Evolutionary conservation across 257 asterid species (phyloP).

Genomic region (Nicotiana sylvestris): DNA sequence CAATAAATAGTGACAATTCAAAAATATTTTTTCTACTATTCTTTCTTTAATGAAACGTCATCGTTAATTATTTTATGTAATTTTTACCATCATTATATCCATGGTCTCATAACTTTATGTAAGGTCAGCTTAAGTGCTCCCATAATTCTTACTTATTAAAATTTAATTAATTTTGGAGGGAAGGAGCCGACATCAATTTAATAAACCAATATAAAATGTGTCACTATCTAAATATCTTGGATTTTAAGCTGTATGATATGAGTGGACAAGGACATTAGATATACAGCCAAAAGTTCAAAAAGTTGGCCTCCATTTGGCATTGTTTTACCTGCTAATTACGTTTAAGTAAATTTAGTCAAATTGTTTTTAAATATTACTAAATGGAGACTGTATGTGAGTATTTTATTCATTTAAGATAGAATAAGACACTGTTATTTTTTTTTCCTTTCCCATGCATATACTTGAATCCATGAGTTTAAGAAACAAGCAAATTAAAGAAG

Average conservation of each 20-base stretch:
- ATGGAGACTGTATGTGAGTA: background rate
- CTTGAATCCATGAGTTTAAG: no score
- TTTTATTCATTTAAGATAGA: background rate
- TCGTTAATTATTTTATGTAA: no score
- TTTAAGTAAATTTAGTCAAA: background rate
- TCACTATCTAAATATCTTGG: background rate
- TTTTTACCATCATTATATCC: background rate
- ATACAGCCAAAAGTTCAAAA: background rate
- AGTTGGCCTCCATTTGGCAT: background rate
- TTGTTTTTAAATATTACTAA: no score
- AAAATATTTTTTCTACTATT: background rate
- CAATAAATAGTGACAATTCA: background rate
- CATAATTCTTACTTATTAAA: no score
- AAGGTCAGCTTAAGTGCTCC: background rate
- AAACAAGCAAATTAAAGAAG: no score
- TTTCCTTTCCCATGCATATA: no score
- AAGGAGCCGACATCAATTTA: background rate
- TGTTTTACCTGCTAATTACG: background rate
- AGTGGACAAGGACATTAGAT: background rate
- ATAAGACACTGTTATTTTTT: no score
- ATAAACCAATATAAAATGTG: background rate
- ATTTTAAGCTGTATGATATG: background rate
- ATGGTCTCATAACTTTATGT: background rate
- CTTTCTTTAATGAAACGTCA: background rate
- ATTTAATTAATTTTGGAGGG: background rate